phyloP scores from a whole-genome alignment of 2,329 filamentous ascomycete genomes.

The Fusarium austroafricanum region DNA sequence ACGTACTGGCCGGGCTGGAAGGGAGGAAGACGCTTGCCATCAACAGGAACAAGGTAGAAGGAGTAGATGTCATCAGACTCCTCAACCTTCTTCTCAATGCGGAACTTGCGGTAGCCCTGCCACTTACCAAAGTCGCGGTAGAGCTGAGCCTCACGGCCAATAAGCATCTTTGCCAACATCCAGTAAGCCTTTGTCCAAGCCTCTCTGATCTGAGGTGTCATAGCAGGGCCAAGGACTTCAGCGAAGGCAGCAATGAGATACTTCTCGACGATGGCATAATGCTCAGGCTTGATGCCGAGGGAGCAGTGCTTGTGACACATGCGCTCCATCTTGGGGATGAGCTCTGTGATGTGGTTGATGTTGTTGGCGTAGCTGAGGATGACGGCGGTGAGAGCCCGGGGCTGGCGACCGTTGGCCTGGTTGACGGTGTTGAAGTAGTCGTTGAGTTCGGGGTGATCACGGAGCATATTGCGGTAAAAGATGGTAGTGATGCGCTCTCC shows the following conservation, averaged over 20 bases:
- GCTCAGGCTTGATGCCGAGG: slow-evolving; percentile 73
- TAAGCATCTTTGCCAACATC: slow-evolving; percentile 79
- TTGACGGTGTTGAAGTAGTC: slow-evolving; percentile 73
- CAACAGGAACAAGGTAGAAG: slow-evolving; percentile 74
- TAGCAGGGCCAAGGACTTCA: slow-evolving; percentile 71
- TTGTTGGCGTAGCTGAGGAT: slow-evolving; percentile 78
- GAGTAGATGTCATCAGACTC: slow-evolving; percentile 77
- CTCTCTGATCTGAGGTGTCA: slow-evolving; percentile 71
- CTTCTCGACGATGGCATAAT: slow-evolving; percentile 77
- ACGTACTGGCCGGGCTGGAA: slow-evolving; percentile 81
- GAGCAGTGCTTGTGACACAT: slow-evolving; percentile 80
- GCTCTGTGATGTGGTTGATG: slow-evolving; percentile 71
- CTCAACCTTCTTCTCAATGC: slow-evolving; percentile 70
- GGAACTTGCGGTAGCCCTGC: slow-evolving; percentile 76
- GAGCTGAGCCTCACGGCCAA: slow-evolving; percentile 71
- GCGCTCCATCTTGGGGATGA: slow-evolving; percentile 65
- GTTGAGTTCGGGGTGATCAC: slow-evolving; percentile 72
- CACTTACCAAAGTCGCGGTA: slow-evolving; percentile 72
- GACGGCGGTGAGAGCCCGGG: slow-evolving; percentile 51
- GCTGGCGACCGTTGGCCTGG: slow-evolving; percentile 52
- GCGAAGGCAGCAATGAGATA: slow-evolving; percentile 76
- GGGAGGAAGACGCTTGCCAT: slow-evolving; percentile 68
- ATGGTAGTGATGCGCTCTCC: slow-evolving; percentile 75
- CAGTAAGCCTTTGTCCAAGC: slow-evolving; percentile 80
- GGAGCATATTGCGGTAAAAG: slow-evolving; percentile 78